Evolutionary conservation across 2,329 filamentous ascomycete genomes (phyloP).

Genomic region (Ophioceras dolichostomum): DNA sequence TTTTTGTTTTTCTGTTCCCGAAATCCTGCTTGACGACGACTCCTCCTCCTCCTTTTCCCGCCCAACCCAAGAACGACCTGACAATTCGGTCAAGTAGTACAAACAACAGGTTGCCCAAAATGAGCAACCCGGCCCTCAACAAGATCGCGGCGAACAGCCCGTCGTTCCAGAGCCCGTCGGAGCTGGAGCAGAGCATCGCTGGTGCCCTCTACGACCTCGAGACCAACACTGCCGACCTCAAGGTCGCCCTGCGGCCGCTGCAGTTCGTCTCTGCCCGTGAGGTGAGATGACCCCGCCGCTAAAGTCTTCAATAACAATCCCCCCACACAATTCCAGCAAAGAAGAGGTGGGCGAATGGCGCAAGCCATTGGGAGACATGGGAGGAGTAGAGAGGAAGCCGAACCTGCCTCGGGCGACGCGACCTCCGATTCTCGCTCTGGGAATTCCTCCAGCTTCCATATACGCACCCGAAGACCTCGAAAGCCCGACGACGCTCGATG

Average conservation of each 20-base stretch:
- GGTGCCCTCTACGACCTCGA: constrained; percentile 97
- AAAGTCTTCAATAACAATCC: constrained; percentile 2
- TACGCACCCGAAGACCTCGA: constrained; percentile 1
- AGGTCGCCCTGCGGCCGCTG: constrained; percentile 88
- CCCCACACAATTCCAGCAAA: neutral
- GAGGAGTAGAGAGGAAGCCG: too few relatives aligned
- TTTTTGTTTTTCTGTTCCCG: constrained; percentile 4
- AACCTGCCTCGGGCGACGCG: too few relatives aligned
- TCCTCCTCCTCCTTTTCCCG: neutral
- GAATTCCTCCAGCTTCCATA: neutral
- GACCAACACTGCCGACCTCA: constrained; percentile 98
- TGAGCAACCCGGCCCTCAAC: constrained; percentile 67
- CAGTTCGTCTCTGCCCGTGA: constrained; percentile 98
- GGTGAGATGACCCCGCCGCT: too few relatives aligned
- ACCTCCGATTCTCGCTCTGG: neutral
- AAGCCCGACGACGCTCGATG: constrained; percentile 5
- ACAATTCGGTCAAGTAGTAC: constrained; percentile 31
- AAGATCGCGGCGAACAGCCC: constrained; percentile 98
- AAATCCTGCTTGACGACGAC: neutral
- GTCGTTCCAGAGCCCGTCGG: constrained; percentile 88
- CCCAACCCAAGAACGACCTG: constrained; percentile 10
- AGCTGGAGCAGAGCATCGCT: constrained; percentile 95
- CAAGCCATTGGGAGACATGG: neutral
- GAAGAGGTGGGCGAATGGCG: constrained; percentile 1
- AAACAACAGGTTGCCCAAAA: too few relatives aligned